A percentile compares a stretch with the other conserved stretches of the same genome.
phyloP scores from a whole-genome alignment of 257 asterid species.

The Solanum arcanum region DNA sequence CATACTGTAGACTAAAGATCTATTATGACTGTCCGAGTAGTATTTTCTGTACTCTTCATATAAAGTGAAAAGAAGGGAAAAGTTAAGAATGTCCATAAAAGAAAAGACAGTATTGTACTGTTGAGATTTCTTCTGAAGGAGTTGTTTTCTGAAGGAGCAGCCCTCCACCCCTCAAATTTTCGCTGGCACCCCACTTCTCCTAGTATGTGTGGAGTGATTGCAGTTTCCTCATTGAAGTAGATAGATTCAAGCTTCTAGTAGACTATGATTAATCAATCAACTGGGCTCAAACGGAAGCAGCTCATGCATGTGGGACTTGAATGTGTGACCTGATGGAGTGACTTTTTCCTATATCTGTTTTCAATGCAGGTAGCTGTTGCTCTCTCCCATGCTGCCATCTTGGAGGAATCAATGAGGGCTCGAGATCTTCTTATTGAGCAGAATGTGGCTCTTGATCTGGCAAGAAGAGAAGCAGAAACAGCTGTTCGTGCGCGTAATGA shows the following conservation, averaged over 20 bases:
- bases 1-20: not conserved
- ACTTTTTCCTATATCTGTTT: not conserved
- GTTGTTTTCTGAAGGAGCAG: not conserved
- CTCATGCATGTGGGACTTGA: not conserved
- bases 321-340: not conserved
- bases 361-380: conserved; percentile 92
- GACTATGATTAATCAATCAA: not conserved
- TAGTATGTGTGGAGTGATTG: not conserved
- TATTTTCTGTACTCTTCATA: not conserved
- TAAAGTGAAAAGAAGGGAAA: not conserved
- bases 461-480: conserved; percentile 95
- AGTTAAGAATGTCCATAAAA: not conserved
- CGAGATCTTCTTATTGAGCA: conserved; percentile 91
- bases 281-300: not conserved
- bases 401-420: conserved; percentile 98
- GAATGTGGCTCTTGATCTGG: conserved; percentile 81
- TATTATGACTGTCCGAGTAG: not conserved
- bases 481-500: conserved; percentile 96
- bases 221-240: not conserved
- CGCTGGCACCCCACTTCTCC: not conserved
- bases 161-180: not conserved
- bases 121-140: not conserved
- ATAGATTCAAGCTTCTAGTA: not conserved
- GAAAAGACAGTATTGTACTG: not conserved
- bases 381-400: conserved; percentile 95